phyloP scores from a whole-genome alignment of 139 green algal species.

The Micromonas pusilla region DNA sequence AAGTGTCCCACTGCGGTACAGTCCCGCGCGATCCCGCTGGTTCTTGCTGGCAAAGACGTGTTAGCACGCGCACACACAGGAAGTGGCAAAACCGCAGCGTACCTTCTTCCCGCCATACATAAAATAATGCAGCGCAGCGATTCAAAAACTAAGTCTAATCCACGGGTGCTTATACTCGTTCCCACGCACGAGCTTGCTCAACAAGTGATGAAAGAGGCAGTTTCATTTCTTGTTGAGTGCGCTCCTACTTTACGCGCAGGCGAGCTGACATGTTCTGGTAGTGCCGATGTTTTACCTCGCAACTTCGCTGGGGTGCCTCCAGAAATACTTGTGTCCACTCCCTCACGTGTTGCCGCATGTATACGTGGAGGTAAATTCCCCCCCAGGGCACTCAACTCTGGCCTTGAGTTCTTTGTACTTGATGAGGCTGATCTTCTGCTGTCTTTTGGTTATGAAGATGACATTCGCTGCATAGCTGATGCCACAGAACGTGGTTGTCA shows the following conservation, averaged over 20 bases:
- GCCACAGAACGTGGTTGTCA: conserved; percentile 31
- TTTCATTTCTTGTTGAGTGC: conserved; percentile 36
- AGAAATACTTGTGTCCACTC: conserved; percentile 76
- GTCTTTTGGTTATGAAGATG: conserved; percentile 79
- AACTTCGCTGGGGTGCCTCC: conserved; percentile 42
- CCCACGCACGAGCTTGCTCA: conserved; percentile 87
- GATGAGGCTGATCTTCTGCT: conserved; percentile 94
- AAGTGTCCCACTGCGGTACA: conserved; percentile 17
- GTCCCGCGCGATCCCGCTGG: conserved; percentile 4
- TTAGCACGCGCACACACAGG: conserved; percentile 34
- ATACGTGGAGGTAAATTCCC: conserved; percentile 53
- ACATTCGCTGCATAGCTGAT: conserved; percentile 67
- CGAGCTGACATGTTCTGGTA: conserved; percentile 9
- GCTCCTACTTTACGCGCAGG: conserved; percentile 24
- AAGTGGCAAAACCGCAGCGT: conserved; percentile 43
- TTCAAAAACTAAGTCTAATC: too few relatives aligned
- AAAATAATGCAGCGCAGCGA: conserved; percentile 29
- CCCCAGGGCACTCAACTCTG: conserved; percentile 34
- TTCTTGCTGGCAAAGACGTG: conserved; percentile 33
- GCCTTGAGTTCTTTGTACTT: conserved; percentile 68
- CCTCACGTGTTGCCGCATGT: conserved; percentile 48
- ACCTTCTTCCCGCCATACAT: conserved; percentile 39
- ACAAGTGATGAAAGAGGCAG: conserved; percentile 60
- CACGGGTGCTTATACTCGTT: conserved; percentile 62
- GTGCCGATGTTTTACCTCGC: background rate